Percentiles rank a stretch among this genome's conserved stretches.
phyloP scores from a whole-genome alignment of 108 stramenopile genomes.

The Aurantiochytrium sp. region DNA sequence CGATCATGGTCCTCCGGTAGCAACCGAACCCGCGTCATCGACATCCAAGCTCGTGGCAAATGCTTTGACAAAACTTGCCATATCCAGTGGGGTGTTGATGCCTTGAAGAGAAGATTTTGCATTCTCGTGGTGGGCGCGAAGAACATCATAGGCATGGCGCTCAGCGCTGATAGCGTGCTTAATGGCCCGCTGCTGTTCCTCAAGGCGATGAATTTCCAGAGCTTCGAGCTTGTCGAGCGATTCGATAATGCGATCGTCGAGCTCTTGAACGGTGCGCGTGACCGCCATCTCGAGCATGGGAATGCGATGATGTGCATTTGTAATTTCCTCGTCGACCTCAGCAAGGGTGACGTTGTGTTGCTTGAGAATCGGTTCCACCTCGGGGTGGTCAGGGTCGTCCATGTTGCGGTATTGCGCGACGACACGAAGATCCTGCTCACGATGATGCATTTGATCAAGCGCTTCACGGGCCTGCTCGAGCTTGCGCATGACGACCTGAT shows the following conservation, averaged over 20 bases:
- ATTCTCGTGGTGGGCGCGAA: not conserved
- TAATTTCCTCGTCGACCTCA: not conserved
- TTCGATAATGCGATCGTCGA: constrained; percentile 2
- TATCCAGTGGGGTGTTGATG: not conserved
- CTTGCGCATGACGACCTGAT: not conserved
- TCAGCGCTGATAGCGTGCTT: not conserved
- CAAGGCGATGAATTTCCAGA: not conserved
- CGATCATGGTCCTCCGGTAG: not conserved
- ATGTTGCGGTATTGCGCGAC: not conserved
- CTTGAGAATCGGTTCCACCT: not conserved
- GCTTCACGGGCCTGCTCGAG: not conserved
- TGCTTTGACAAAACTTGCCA: not conserved
- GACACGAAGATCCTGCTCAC: not conserved
- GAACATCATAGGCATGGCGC: not conserved
- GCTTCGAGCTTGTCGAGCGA: constrained; percentile 6
- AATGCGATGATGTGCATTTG: not conserved
- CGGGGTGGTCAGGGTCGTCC: not conserved
- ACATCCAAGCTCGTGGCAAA: not conserved
- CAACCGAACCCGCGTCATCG: not conserved
- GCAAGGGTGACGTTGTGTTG: not conserved
- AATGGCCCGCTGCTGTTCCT: not conserved
- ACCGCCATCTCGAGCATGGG: not conserved
- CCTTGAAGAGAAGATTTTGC: no score
- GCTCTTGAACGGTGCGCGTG: not conserved
- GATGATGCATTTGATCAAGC: not conserved